A percentile compares a stretch with the other conserved stretches of the same genome.
phyloP scores from a whole-genome alignment of 2,329 filamentous ascomycete genomes.

The Tolypocladium pustulatum region DNA sequence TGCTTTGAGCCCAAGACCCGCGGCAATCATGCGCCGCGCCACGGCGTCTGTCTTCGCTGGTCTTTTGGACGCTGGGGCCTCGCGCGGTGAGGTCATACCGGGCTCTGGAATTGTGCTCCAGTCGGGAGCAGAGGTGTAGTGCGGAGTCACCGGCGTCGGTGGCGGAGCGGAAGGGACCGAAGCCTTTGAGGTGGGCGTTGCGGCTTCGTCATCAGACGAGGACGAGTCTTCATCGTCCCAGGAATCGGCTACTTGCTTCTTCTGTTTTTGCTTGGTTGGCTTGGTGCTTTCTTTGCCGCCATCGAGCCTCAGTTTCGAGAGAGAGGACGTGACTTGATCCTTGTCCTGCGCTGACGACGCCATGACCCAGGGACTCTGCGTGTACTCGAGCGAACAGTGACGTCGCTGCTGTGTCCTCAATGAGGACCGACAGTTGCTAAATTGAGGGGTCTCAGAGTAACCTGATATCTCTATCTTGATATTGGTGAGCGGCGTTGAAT shows the following conservation, averaged over 20 bases:
- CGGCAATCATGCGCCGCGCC: slow-evolving; percentile 80
- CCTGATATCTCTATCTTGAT: neutral
- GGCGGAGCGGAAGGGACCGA: slow-evolving; percentile 42
- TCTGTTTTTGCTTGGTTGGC: slow-evolving; percentile 6
- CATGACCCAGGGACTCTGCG: slow-evolving; percentile 6
- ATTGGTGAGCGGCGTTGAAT: neutral
- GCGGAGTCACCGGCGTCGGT: slow-evolving; percentile 54
- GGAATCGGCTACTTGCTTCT: slow-evolving; percentile 27
- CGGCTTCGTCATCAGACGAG: slow-evolving; percentile 19
- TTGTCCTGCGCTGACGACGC: slow-evolving; percentile 10
- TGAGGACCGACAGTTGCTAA: neutral
- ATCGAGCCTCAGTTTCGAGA: slow-evolving; percentile 21
- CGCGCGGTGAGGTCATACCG: neutral
- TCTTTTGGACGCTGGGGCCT: slow-evolving; percentile 24
- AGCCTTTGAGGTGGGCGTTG: neutral
- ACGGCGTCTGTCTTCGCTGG: slow-evolving; percentile 93
- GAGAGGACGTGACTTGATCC: slow-evolving; percentile 16
- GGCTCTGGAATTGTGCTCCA: neutral
- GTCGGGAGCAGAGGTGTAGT: slow-evolving; percentile 1
- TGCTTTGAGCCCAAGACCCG: slow-evolving; percentile 70
- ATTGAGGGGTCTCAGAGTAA: no score
- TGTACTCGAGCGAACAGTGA: neutral
- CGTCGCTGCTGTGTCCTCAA: neutral
- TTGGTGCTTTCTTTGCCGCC: slow-evolving; percentile 7
- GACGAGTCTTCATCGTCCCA: slow-evolving; percentile 50